Conservation (phyloP, 208 protist genomes). For the Leishmania amazonensis region DNA sequence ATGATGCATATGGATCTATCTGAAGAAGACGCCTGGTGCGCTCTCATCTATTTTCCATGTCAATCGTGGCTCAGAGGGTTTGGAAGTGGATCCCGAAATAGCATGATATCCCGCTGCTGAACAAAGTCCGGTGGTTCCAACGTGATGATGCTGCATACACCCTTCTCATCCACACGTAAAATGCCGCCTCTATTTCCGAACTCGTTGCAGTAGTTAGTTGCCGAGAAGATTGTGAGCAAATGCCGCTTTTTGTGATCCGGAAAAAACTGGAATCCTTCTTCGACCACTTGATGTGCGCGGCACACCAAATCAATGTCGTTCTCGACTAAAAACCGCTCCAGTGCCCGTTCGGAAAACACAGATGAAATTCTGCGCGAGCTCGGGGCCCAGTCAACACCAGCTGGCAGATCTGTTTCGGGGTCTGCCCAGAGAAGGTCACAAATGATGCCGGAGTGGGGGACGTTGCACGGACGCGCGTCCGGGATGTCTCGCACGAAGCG, state of each 20-base stretch:
- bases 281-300: conserved; percentile 99
- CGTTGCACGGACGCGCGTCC: conserved; percentile 96
- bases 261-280: conserved; percentile 99
- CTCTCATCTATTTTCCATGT: neutral
- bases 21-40: neutral
- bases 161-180: conserved; percentile 96
- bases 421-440: conserved; percentile 99
- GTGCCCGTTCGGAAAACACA: conserved; percentile 97
- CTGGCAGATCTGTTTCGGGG: conserved; percentile 94
- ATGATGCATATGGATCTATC: neutral
- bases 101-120: conserved; percentile 74
- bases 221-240: conserved; percentile 99
- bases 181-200: conserved; percentile 99
- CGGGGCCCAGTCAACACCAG: conserved; percentile 95
- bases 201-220: conserved; percentile 99
- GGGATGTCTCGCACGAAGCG: conserved; percentile 91
- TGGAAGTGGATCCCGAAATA: conserved; percentile 44
- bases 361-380: conserved; percentile 99
- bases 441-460: conserved; percentile 97
- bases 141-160: conserved; percentile 96
- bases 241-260: conserved; percentile 93
- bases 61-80: conserved; percentile 29
- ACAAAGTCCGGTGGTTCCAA: conserved; percentile 82
- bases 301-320: conserved; percentile 99
- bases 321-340: conserved; percentile 96